Conservation (phyloP, 805 yeast species). For the Candida koratica region DNA sequence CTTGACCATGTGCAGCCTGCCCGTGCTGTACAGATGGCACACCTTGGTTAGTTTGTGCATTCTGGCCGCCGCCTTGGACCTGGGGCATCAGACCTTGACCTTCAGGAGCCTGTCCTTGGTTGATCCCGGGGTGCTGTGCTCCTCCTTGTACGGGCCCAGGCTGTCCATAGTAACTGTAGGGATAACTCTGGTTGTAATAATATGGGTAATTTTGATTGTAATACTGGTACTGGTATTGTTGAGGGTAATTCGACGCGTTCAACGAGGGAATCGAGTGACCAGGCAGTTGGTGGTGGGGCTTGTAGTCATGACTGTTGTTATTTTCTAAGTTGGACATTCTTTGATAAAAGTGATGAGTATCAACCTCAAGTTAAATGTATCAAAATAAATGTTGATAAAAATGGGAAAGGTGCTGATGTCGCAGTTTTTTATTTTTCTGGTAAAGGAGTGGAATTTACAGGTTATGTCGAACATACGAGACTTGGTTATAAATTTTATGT, state of each 20-base stretch:
- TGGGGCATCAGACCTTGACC: background rate
- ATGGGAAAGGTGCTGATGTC: background rate
- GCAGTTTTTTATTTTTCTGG: conserved; percentile 4
- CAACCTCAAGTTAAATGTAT: conserved; percentile 1
- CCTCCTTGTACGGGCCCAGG: background rate
- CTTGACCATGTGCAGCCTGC: conserved; percentile 2
- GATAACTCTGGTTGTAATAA: conserved; percentile 16
- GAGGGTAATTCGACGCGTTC: conserved; percentile 7
- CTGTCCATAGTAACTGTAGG: conserved; percentile 13
- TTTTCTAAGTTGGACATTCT: conserved; percentile 8
- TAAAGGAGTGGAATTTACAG: conserved; percentile 3
- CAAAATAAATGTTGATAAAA: conserved; percentile 6
- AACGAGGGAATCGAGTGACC: conserved; percentile 11
- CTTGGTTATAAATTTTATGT: too few relatives aligned
- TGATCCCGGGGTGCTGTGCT: background rate
- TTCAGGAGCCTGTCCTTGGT: conserved; percentile 9
- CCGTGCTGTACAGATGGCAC: too few relatives aligned
- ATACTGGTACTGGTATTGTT: conserved; percentile 21
- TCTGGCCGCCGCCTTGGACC: conserved; percentile 1
- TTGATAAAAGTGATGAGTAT: conserved; percentile 2
- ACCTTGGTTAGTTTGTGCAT: background rate
- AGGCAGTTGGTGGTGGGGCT: conserved; percentile 10
- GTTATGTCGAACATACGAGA: conserved; percentile 5
- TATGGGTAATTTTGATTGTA: conserved; percentile 16
- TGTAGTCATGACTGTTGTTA: conserved; percentile 7